These are phyloP conservation scores for Huntiella savannae DNA, from an alignment of 2,329 filamentous ascomycete genomes.

Conservation along the genomic window DNA sequence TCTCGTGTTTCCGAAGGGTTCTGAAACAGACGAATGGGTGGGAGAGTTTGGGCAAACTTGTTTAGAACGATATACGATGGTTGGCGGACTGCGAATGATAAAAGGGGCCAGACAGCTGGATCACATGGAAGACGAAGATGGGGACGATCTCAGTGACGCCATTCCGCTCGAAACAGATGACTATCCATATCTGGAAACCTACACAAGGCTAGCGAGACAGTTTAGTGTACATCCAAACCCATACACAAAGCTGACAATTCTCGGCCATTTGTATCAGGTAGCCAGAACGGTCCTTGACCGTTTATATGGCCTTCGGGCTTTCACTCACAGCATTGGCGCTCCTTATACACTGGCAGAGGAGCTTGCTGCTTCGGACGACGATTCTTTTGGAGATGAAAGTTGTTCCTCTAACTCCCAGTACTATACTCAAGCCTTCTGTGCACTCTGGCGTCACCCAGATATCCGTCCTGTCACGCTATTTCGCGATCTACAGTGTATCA, in stretches of 20 bases:
- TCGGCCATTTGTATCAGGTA: constrained; percentile 68
- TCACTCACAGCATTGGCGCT: too few relatives aligned
- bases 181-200: constrained; percentile 68
- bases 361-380: background rate
- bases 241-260: constrained; percentile 61
- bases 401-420: background rate
- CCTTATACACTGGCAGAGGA: too few relatives aligned
- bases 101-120: background rate
- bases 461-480: constrained; percentile 66
- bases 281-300: constrained; percentile 49
- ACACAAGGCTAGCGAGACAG: constrained; percentile 59
- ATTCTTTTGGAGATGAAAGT: background rate
- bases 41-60: constrained; percentile 46
- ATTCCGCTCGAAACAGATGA: constrained; percentile 23
- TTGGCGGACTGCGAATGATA: background rate
- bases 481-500: constrained; percentile 60
- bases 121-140: background rate
- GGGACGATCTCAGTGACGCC: background rate
- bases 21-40: constrained; percentile 87
- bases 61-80: constrained; percentile 1
- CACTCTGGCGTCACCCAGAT: constrained; percentile 45
- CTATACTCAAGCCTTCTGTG: constrained; percentile 40
- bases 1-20: constrained; percentile 69
- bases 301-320: constrained; percentile 1
- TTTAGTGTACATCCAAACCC: constrained; percentile 85